These are phyloP conservation scores for Chlamydomonas schloesseri DNA, from an alignment of 139 green algal genomes.

Conservation along the genomic window DNA sequence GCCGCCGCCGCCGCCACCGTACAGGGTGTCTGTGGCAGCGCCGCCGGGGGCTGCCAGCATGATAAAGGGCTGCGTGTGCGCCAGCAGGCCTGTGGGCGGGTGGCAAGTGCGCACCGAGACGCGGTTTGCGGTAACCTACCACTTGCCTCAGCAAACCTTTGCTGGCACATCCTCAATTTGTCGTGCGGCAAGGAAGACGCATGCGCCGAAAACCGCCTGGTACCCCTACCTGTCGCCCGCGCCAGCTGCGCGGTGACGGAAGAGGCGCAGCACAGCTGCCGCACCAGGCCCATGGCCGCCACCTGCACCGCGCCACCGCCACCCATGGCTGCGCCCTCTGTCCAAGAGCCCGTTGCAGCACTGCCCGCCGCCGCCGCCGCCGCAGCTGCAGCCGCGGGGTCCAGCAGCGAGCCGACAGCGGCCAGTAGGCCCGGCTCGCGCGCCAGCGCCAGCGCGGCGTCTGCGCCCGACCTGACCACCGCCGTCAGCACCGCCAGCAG, in stretches of 20 bases:
- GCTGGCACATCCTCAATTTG: no score
- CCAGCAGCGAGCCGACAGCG: constrained; percentile 49
- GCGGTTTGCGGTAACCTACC: no score
- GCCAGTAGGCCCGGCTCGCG: constrained; percentile 56
- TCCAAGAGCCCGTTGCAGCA: background rate
- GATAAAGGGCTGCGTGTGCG: constrained; percentile 39
- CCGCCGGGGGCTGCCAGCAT: constrained; percentile 13
- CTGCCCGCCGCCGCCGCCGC: background rate
- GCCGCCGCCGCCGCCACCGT: background rate
- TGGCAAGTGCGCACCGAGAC: no score
- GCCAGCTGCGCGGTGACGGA: constrained; percentile 52
- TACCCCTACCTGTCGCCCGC: constrained; percentile 51
- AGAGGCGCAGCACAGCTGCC: constrained; percentile 65
- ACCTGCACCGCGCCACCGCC: background rate
- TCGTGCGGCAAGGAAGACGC: no score
- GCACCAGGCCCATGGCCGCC: constrained; percentile 59
- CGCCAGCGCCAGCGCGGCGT: constrained; percentile 54
- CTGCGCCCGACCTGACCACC: constrained; percentile 39
- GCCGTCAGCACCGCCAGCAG: constrained; percentile 62
- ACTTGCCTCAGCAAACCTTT: no score
- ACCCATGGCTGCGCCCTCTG: background rate
- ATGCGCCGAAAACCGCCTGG: no score
- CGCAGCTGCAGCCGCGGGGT: background rate
- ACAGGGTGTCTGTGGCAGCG: background rate
- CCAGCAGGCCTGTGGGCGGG: constrained; percentile 26